These are phyloP conservation scores for Rhizoclosmatium sp. DNA, from an alignment of 192 early-diverging fungal species.

Conservation along the genomic window DNA sequence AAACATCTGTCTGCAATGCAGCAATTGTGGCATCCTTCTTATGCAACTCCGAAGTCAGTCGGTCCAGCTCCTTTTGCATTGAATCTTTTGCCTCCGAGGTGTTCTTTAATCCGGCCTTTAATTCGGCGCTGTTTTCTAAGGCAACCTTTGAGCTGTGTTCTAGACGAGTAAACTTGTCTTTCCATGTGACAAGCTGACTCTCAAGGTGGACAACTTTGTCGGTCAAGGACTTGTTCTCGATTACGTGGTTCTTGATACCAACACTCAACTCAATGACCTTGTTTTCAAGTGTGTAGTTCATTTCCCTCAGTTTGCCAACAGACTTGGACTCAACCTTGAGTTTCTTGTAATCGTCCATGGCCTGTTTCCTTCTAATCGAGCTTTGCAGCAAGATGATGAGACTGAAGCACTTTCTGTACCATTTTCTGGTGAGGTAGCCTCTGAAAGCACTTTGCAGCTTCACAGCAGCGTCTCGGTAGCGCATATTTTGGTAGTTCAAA, in stretches of 20 bases:
- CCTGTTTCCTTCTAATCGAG: constrained; percentile 77
- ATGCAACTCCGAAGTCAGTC: constrained; percentile 62
- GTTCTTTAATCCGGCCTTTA: constrained; percentile 63
- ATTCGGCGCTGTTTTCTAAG: constrained; percentile 63
- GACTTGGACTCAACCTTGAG: constrained; percentile 85
- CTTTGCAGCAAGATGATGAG: constrained; percentile 83
- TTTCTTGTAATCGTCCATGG: constrained; percentile 69
- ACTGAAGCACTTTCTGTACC: constrained; percentile 60
- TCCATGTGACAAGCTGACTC: constrained; percentile 71
- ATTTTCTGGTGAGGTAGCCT: constrained; percentile 66
- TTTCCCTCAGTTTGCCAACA: constrained; percentile 88
- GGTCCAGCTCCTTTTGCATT: constrained; percentile 65
- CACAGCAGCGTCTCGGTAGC: constrained; percentile 73
- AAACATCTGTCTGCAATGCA: constrained; percentile 62
- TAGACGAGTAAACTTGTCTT: constrained; percentile 69
- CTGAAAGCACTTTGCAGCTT: constrained; percentile 79
- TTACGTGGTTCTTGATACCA: constrained; percentile 65
- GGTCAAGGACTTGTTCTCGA: constrained; percentile 68
- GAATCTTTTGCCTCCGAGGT: constrained; percentile 65
- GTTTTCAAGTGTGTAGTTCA: constrained; percentile 89
- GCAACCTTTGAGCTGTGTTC: constrained; percentile 63
- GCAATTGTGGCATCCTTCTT: constrained; percentile 70
- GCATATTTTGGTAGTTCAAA: constrained; percentile 57
- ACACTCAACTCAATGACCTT: constrained; percentile 93
- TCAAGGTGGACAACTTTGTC: constrained; percentile 68